These are phyloP conservation scores for Lachnellula subtilissima DNA, from an alignment of 2,329 filamentous ascomycete genomes.

Conservation along the genomic window DNA sequence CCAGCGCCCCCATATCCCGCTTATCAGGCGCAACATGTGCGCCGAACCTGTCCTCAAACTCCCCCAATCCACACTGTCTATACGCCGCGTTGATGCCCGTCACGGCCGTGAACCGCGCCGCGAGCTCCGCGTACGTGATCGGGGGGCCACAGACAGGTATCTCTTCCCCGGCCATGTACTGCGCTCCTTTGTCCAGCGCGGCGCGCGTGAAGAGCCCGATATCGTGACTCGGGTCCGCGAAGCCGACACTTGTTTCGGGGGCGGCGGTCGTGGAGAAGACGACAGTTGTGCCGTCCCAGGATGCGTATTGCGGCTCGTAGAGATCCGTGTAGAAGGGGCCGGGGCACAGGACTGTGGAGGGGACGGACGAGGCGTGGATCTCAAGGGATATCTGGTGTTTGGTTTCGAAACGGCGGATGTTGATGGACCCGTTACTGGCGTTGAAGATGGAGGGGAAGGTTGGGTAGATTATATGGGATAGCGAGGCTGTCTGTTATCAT, in stretches of 20 bases:
- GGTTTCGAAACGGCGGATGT: conserved; percentile 3
- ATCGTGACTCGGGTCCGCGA: conserved; percentile 2
- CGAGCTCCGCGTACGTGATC: conserved; percentile 2
- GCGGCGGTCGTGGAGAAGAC: conserved; percentile 33
- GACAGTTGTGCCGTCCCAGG: conserved; percentile 37
- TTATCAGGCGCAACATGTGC: neutral
- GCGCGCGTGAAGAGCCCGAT: conserved; percentile 4
- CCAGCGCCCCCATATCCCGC: neutral
- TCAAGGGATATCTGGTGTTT: neutral
- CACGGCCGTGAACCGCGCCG: neutral
- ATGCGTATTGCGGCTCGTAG: neutral
- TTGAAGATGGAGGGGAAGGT: conserved; percentile 4
- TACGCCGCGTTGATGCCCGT: no score
- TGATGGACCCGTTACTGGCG: conserved; percentile 3
- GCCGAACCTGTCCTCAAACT: no score
- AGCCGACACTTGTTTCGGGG: conserved; percentile 25
- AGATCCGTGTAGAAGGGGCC: conserved; percentile 5
- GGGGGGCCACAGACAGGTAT: neutral
- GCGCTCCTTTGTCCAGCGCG: neutral
- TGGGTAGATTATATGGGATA: conserved; percentile 1
- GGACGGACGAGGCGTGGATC: neutral
- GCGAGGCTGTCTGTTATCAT: neutral
- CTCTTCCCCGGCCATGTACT: neutral
- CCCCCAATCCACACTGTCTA: no score
- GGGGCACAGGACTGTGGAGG: conserved; percentile 3